A percentile compares a stretch with the other conserved stretches of the same genome.
phyloP scores from a whole-genome alignment of 768 basidiomycete genomes.

The Calvatia gigantea region DNA sequence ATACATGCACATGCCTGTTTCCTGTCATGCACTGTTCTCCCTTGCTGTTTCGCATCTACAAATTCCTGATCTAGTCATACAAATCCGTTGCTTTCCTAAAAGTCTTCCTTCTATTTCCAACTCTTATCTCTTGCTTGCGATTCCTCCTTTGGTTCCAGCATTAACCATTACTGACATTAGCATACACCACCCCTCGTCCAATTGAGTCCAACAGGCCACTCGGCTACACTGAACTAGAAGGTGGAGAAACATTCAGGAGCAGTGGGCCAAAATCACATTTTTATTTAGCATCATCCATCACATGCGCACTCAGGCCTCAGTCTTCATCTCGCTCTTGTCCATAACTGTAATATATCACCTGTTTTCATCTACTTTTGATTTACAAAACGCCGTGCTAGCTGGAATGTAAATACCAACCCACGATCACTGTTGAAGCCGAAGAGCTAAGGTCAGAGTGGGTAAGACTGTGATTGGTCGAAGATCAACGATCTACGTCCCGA shows the following conservation, averaged over 20 bases:
- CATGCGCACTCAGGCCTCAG: neutral
- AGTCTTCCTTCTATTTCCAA: neutral
- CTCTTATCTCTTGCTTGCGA: neutral
- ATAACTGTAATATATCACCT: slow-evolving; percentile 11
- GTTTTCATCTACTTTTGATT: neutral
- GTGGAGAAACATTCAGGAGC: neutral
- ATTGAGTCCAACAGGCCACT: neutral
- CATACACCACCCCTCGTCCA: neutral
- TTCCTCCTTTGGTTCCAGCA: neutral
- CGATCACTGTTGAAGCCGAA: no score
- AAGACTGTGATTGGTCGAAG: no score
- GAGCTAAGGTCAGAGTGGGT: no score
- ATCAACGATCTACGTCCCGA: no score
- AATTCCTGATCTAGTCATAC: neutral
- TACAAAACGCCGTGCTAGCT: no score
- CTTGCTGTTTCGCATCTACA: neutral
- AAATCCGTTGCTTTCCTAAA: neutral
- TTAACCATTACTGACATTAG: neutral
- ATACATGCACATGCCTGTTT: neutral
- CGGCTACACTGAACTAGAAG: neutral
- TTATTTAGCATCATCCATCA: neutral
- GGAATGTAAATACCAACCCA: no score
- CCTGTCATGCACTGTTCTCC: neutral
- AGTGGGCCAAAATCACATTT: neutral
- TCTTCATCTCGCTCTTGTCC: neutral